Conservation (phyloP, 371 early-diverging fungal genomes). For the Mortierella sp. region DNA sequence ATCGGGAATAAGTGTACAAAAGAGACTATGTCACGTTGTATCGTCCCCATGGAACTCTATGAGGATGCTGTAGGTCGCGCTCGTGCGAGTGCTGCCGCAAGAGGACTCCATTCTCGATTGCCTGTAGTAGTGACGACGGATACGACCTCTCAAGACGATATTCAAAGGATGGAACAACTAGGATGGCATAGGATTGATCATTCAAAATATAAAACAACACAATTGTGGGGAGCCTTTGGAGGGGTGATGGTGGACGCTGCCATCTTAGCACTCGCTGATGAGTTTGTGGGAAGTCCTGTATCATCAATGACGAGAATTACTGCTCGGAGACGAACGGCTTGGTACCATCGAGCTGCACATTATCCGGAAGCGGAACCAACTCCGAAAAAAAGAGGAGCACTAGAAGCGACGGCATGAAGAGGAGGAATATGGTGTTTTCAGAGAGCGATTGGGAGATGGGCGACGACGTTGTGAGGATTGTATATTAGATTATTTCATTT, state of each 20-base stretch:
- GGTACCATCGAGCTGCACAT: slow-evolving; percentile 16
- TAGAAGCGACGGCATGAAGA: too few species aligned
- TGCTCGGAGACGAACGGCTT: slow-evolving; percentile 10
- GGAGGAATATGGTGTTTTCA: too few species aligned
- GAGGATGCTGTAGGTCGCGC: slow-evolving; percentile 24
- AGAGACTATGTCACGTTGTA: slow-evolving; percentile 1
- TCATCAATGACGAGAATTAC: slow-evolving; percentile 36
- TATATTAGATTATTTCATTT: too few species aligned
- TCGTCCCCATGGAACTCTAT: slow-evolving; percentile 16
- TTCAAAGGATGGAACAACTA: slow-evolving; percentile 8
- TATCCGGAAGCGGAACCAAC: not conserved
- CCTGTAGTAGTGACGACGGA: slow-evolving; percentile 44
- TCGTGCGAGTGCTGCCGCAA: slow-evolving; percentile 8
- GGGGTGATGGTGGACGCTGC: slow-evolving; percentile 38
- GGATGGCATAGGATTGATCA: slow-evolving; percentile 49
- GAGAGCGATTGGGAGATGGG: too few species aligned
- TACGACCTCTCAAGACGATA: slow-evolving; percentile 17
- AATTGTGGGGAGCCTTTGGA: slow-evolving; percentile 30
- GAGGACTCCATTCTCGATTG: slow-evolving; percentile 10
- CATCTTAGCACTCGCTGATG: slow-evolving; percentile 39
- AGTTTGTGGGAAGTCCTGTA: slow-evolving; percentile 18
- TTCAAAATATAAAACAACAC: slow-evolving; percentile 7
- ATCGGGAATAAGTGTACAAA: slow-evolving; percentile 21
- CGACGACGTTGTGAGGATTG: too few species aligned
- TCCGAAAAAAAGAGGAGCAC: too few species aligned